Evolutionary conservation across 805 yeast species (phyloP), one percentile per base, ranked within the genome.

Genomic region (Hanseniaspora lachancei): DNA sequence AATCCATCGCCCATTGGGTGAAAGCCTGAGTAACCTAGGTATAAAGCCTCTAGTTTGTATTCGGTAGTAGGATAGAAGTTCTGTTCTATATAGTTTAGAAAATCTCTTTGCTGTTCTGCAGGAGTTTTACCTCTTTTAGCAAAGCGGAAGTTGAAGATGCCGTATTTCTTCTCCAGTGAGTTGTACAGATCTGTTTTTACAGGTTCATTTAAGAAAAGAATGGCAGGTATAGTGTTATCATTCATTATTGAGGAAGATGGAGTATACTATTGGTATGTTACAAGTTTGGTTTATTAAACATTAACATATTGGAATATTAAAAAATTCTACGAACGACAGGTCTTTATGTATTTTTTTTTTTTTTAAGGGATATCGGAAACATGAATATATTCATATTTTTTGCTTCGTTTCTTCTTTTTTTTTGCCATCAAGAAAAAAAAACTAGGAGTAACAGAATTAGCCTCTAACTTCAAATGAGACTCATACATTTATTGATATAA

Each of bases 11-110:
- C 82, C 8, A 77, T 63, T 2, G 70, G 67, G 35, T 68, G 63
- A 58, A 80, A 78, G 1, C 82, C 83, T 34, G 76, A 71, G 77
- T 81, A 79, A 0, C 81, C 82, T 1, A 77, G 81, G 63, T 79
- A 81, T 13, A 81, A 77, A 9, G 78, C 86, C 9, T 63, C 68
- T 16, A 67, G 46, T 40, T 52, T 60, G 41, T 60, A 58, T 9
- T 48, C 41, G 2, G 59, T 36, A n/a, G 55, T 35, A 35, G 58
- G 62, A 44, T 56, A 39, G 47, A 59, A 39, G 50, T 59, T 43
- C 23, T 27, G 34, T 24, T 43, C 29, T 4, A 55, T 43, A 20
- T 38, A 50, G 10, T 40, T 32, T 3, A 50, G 13, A 32, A 55
- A 55, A 18, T 39, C 35, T 36, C 42, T 46, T 41, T 55, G 23